phyloP scores from a whole-genome alignment of 148 eudicot genomes.

The Agrostemma githago region DNA sequence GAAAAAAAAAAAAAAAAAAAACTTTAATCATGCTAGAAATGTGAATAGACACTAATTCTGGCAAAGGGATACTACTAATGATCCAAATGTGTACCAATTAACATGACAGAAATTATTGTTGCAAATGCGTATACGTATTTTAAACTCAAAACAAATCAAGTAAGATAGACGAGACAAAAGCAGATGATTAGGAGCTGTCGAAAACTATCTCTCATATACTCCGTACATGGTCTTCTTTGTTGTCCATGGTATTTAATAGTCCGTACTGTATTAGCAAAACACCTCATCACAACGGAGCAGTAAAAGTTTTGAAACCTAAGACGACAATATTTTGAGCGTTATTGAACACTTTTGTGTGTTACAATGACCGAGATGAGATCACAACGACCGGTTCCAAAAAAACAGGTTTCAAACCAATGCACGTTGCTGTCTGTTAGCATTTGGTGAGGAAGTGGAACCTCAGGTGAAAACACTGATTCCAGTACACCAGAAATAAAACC shows the following conservation, averaged over 20 bases:
- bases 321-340: not conserved
- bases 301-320: not conserved
- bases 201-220: too few relatives aligned
- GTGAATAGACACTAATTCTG: not conserved
- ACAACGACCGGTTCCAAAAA: not conserved
- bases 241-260: not conserved
- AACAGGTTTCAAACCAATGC: not conserved
- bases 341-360: not conserved
- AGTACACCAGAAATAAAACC: not conserved
- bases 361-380: not conserved
- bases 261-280: not conserved
- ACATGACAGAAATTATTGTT: too few relatives aligned
- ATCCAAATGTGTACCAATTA: too few relatives aligned
- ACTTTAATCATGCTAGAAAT: not conserved
- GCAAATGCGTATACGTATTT: too few relatives aligned
- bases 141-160: too few relatives aligned
- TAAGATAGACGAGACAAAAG: too few relatives aligned
- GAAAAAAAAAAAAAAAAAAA: too few relatives aligned
- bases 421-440: not conserved
- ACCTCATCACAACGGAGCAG: not conserved
- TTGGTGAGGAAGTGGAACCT: not conserved
- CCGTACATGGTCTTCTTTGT: too few relatives aligned
- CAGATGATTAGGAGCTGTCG: too few relatives aligned
- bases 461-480: conserved; percentile 4
- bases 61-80: too few relatives aligned